Evolutionary conservation across 148 eudicot genomes (phyloP), one percentile per base, ranked within the genome.

Genomic region (Bassia scoparia): DNA sequence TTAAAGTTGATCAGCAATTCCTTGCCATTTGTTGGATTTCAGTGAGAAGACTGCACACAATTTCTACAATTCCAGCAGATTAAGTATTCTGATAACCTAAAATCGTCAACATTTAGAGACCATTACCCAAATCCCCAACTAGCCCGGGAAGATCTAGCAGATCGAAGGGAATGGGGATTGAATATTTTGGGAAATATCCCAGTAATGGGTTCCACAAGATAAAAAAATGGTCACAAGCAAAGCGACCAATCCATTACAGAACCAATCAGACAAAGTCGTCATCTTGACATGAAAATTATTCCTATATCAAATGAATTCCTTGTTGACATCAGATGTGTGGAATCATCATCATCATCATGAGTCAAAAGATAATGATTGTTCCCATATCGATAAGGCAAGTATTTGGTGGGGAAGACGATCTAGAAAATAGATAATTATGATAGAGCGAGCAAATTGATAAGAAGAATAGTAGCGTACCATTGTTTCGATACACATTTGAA

Each of bases 211-310:
- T n/a, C n/a, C n/a, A n/a, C n/a, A n/a, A n/a, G n/a, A n/a, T n/a
- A n/a, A n/a, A n/a, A n/a, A n/a, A n/a, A n/a, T n/a, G n/a, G n/a
- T n/a, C n/a, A n/a, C n/a, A n/a, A n/a, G n/a, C n/a, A n/a, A n/a
- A n/a, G n/a, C n/a, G n/a, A n/a, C n/a, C n/a, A n/a, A 59, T 34
- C 74, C 74, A 71, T 71, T 71, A 71, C 74, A 71, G 55, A 59
- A 5, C 65, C 74, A 3, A 71, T 58, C 35, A 71, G 30, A 38
- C 49, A 71, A 58, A 34, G 0, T 71, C 24, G 10, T 59, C 66
- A 3, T 8, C 54, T 26, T 8, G 10, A 30, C 67, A 30, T 20
- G 17, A 26, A 34, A 37, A 41, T 38, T 1, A 37, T 1, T 4
- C 48, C 16, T 9, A 9, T 38, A 41, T 34, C 34, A 34, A 3